Conservation (phyloP, 1,284 basidiomycete species). For the Ceratobasidium papillatum region DNA sequence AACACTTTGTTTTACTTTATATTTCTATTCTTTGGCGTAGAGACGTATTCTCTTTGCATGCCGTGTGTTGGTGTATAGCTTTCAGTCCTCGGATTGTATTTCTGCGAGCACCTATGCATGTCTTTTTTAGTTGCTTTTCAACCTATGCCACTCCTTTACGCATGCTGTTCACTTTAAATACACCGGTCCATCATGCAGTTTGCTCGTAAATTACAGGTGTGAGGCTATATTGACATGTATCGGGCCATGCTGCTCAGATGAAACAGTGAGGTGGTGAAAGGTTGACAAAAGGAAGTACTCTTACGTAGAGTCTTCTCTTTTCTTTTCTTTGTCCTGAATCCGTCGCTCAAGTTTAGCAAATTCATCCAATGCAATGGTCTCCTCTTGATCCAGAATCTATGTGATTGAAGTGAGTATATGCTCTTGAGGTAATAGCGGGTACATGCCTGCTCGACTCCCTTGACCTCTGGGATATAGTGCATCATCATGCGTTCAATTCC, state of each 20-base stretch:
- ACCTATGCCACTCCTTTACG: slow-evolving; percentile 23
- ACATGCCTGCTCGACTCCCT: slow-evolving; percentile 92
- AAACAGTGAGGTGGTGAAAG: slow-evolving; percentile 34
- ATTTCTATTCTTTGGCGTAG: background rate
- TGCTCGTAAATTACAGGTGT: background rate
- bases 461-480: slow-evolving; percentile 99
- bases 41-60: background rate
- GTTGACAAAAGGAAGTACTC: slow-evolving; percentile 32
- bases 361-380: slow-evolving; percentile 86
- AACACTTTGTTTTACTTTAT: slow-evolving; percentile 8
- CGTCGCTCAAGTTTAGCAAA: slow-evolving; percentile 91
- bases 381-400: slow-evolving; percentile 90
- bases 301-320: slow-evolving; percentile 57
- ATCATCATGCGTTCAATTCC: slow-evolving; percentile 98
- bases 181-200: background rate
- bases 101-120: slow-evolving; percentile 13
- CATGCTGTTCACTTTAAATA: background rate
- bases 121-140: slow-evolving; percentile 19
- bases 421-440: background rate
- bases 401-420: slow-evolving; percentile 19
- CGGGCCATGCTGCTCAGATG: slow-evolving; percentile 66
- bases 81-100: slow-evolving; percentile 3
- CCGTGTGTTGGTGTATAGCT: slow-evolving; percentile 3
- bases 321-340: slow-evolving; percentile 62
- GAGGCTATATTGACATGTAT: slow-evolving; percentile 66